Evolutionary conservation across 306 rosid species (phyloP), one percentile per base, ranked within the genome.

Genomic region (Lotus japonicus): DNA sequence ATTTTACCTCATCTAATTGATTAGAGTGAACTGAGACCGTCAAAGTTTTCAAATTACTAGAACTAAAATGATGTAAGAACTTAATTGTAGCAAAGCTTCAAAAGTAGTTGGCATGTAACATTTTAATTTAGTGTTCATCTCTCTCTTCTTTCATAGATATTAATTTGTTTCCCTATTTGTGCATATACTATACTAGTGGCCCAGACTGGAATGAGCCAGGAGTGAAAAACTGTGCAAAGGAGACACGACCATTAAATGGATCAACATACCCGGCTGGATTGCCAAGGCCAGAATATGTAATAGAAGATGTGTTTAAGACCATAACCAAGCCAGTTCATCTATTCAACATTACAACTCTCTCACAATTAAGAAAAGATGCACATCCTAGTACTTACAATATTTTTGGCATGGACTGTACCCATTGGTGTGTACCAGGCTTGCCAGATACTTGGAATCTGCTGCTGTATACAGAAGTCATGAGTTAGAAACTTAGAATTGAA

Each of bases 381-480:
- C 96, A 89, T 77, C 86, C 89, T 5, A 73, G 86, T 59, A 35
- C 74, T 56, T 79, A 79, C 58, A 89, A 83, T 72, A 82, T 16
- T 11, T 78, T 83, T 41, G 83, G 80, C 76, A 85, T 87, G 94
- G 96, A 87, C 9, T 89, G 91, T 60, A 83, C 89, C 4, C 94
- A 87, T 76, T 89, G 96, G 96, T 89, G 96, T 61, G 69, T 89
- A 9, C 87, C 91, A 15, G 96, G 94, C 3, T 60, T 89, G 10
- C 77, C 70, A 52, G 96, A 89, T 77, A 83, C 87, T 44, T 89
- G 96, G 96, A 89, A 87, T 82, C 55, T 56, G 9, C 77, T 89
- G 44, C 19, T 89, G 0, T 82, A 64, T 13, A 66, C 70, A 59
- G 60, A 28, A 60, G 12, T 88, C 17, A 57, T 28, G 3, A 58